These are phyloP conservation scores for Diutina mesorugosa DNA, from an alignment of 1,139 yeast species.

Conservation along the genomic window DNA sequence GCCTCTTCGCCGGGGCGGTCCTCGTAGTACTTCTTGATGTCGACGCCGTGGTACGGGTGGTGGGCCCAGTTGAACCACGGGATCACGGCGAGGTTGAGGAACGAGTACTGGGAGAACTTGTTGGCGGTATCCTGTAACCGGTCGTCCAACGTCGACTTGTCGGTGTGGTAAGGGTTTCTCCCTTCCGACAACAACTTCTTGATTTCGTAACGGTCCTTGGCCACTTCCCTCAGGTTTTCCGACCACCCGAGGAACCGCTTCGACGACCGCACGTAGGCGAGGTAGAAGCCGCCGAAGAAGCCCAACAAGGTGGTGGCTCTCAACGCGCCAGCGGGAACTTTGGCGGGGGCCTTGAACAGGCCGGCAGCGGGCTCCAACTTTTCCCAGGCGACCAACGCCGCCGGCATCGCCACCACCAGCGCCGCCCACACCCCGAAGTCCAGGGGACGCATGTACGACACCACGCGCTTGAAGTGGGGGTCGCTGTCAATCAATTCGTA, in stretches of 20 bases:
- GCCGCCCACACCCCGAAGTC: slow-evolving; percentile 59
- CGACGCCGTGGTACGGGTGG: slow-evolving; percentile 80
- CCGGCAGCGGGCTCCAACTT: slow-evolving; percentile 52
- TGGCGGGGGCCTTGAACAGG: slow-evolving; percentile 37
- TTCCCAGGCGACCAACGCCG: slow-evolving; percentile 49
- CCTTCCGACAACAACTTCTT: slow-evolving; percentile 58
- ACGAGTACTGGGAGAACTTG: slow-evolving; percentile 70
- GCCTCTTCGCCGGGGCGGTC: slow-evolving; percentile 42
- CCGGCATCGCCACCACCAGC: slow-evolving; percentile 54
- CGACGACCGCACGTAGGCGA: slow-evolving; percentile 53
- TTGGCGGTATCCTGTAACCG: slow-evolving; percentile 69
- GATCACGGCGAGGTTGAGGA: slow-evolving; percentile 43
- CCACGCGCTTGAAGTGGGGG: slow-evolving; percentile 64
- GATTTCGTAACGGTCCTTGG: slow-evolving; percentile 62
- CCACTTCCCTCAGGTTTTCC: slow-evolving; percentile 64
- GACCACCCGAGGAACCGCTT: slow-evolving; percentile 69
- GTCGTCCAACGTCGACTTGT: slow-evolving; percentile 47
- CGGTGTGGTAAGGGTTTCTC: slow-evolving; percentile 51
- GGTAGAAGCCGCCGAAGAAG: slow-evolving; percentile 55
- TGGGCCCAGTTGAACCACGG: slow-evolving; percentile 79
- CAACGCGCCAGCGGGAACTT: slow-evolving; percentile 44
- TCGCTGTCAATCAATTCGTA: slow-evolving; percentile 61
- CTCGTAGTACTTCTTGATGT: slow-evolving; percentile 57
- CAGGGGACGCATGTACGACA: slow-evolving; percentile 56
- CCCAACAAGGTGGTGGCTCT: slow-evolving; percentile 54